Base-by-base conservation (phyloP, 345 rosid genomes). In the Gossypium thurberi region DNA sequence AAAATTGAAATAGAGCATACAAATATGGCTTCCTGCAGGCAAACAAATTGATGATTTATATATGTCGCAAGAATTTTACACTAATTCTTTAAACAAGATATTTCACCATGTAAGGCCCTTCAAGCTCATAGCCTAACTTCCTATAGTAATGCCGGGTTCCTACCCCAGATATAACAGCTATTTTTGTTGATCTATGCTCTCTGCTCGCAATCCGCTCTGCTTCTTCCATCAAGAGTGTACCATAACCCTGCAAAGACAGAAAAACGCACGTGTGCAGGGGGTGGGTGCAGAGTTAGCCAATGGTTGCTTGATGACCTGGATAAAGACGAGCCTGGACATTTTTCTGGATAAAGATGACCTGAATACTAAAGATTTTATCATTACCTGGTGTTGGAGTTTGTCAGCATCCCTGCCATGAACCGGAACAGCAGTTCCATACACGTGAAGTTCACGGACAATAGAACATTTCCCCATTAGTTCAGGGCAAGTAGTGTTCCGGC, bases 401-500 rank as follows among this genome's bases (percentile, higher is more conserved):
- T 93, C 98, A 61, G 96, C 87, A 2, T 96, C 95, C 57, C 99
- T 89, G 61, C 97, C 98, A 72, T 96, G 99, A 74, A 96, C 98
- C 33, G 99, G 99, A 78, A 96, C 99, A 64, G 98, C 98, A 62
- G 99, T 93, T 79, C 99, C 99, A 78, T 93, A 96, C 21, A 93
- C 96, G 74, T 96, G 99, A 83, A 96, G 99, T 81, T 96, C 99
- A 37, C 99, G 98, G 56, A 96, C 91, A 75, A 93, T 88, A 6
- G 97, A 93, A 71, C 99, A 96, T 77, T 87, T 91, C 74, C 96
- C 96, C 63, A 77, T 84, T 23, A 90, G 93, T 82, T 96, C 98
- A 42, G 96, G 98, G 81, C 98, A 91, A 37, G 91, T 88, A 72
- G 86, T 91, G 59, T 96, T 96, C 76, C 76, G 81, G 55, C 96